Evolutionary conservation across 2,329 filamentous ascomycete genomes (phyloP).

Genomic region (Ophiostoma quercus): DNA sequence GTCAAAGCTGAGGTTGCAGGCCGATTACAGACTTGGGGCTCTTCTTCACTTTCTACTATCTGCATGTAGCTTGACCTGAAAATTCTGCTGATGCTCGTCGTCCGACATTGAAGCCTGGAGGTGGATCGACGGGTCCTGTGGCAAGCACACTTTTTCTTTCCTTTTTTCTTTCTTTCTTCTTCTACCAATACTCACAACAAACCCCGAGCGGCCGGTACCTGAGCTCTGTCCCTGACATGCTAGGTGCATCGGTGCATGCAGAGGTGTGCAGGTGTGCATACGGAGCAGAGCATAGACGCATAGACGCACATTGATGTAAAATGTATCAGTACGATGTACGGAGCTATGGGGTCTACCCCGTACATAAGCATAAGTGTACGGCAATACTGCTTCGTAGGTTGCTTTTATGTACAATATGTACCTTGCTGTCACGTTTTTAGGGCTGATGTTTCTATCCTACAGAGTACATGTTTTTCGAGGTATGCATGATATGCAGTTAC

Average conservation of each 20-base stretch:
- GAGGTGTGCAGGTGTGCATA: background rate
- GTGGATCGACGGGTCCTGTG: background rate
- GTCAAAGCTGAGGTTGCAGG: background rate
- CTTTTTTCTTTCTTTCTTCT: too few relatives aligned
- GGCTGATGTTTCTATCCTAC: background rate
- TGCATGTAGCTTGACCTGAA: background rate
- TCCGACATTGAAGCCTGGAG: background rate
- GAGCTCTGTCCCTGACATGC: background rate
- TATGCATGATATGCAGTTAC: background rate
- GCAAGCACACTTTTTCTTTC: background rate
- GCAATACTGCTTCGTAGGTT: background rate
- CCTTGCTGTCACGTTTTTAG: constrained; percentile 5
- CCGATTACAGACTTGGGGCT: background rate
- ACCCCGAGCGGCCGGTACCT: constrained; percentile 10
- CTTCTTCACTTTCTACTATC: background rate
- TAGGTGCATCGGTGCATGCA: constrained; percentile 9
- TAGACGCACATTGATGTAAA: constrained; percentile 5
- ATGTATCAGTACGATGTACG: background rate
- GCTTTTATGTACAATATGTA: background rate
- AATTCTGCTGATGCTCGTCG: constrained; percentile 3
- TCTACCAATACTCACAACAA: background rate
- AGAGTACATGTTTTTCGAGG: background rate
- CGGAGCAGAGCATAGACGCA: background rate
- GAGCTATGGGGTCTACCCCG: background rate
- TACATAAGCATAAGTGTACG: background rate